Evolutionary conservation across 371 early-diverging fungal genomes (phyloP).

Genomic region (Chytridium lagenaria): DNA sequence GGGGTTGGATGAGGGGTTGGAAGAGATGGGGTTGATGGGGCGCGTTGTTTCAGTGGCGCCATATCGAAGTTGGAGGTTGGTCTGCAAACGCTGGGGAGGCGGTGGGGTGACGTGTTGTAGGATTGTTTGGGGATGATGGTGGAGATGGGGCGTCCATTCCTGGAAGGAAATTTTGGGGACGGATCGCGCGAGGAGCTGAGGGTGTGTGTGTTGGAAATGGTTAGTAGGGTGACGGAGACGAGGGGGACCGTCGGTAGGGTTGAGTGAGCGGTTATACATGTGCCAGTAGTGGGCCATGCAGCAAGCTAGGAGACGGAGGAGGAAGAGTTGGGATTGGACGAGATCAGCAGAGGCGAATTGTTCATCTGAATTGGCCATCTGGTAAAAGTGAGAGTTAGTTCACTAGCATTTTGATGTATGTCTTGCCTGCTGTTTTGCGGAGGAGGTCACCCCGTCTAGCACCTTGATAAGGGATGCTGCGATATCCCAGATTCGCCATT

Average conservation of each 20-base stretch:
- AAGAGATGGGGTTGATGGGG: background rate
- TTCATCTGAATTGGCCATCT: slow-evolving; percentile 20
- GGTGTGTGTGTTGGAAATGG: too few species aligned
- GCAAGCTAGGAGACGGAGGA: slow-evolving; percentile 71
- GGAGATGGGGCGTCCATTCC: background rate
- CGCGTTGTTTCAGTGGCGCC: slow-evolving; percentile 11
- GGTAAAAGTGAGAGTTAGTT: background rate
- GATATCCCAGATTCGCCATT: slow-evolving; percentile 45
- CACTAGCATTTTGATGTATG: too few species aligned
- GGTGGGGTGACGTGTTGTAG: background rate
- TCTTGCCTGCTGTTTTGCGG: slow-evolving; percentile 7
- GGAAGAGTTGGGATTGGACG: slow-evolving; percentile 75
- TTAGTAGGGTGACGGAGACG: background rate
- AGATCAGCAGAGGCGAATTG: slow-evolving; percentile 50
- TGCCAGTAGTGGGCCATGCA: slow-evolving; percentile 80
- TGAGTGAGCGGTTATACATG: slow-evolving; percentile 56
- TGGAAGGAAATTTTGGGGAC: too few species aligned
- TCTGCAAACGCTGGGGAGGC: slow-evolving; percentile 11
- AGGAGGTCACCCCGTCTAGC: slow-evolving; percentile 38
- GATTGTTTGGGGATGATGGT: background rate
- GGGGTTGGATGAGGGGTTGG: background rate
- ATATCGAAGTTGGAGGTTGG: slow-evolving; percentile 15
- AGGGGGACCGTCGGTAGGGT: slow-evolving; percentile 6
- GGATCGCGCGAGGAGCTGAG: too few species aligned
- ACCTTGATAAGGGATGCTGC: slow-evolving; percentile 37